Base-by-base conservation (phyloP, 164 flowering plant genomes). In the Vitis labrusca region DNA sequence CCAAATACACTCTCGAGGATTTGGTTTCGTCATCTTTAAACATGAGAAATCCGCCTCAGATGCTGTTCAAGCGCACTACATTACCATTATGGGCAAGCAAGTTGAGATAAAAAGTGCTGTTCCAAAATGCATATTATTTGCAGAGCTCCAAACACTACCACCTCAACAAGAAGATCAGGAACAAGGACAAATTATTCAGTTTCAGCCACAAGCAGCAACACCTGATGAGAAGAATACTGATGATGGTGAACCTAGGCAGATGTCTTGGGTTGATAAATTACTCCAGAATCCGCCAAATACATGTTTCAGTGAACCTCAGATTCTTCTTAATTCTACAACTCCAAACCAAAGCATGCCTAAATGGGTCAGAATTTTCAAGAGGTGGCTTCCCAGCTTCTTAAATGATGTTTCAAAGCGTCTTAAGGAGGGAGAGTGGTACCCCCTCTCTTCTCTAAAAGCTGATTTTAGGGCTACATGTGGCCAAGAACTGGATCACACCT, bases 361-460 rank as follows among this genome's bases (percentile, higher is more conserved):
- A 49, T 88, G 90, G 92, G 70, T 86, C 23, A 59, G 23, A 44
- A 80, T 63, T 16, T 85, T 88, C 74, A 82, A 64, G 73, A 80
- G 78, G 66, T 88, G 92, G 92, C 71, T 88, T 32, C 90, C 89
- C 1, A 59, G 72, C 9, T 83, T 79, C 77, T 69, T 88, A n/a
- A 5, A 54, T 14, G 73, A 80, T 27, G 71, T 71, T 47, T 74
- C 79, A 5, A 73, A 61, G 69, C 69, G 74, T 54, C 53, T 71
- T 13, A 72, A 64, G 67, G 78, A 74, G 51, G 88, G 79, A 54
- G 78, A 83, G 73, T 77, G 70, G 66, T 88, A 86, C 74, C 80
- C 93, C 59, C 86, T 88, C 23, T 85, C 88, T 29, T 85, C 93
- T 71, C 81, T 88, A 58, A 88, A 88, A 76, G 80, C 73, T 17